These are phyloP conservation scores for Nidularia sp. DNA, from an alignment of 768 basidiomycete species.

Conservation along the genomic window DNA sequence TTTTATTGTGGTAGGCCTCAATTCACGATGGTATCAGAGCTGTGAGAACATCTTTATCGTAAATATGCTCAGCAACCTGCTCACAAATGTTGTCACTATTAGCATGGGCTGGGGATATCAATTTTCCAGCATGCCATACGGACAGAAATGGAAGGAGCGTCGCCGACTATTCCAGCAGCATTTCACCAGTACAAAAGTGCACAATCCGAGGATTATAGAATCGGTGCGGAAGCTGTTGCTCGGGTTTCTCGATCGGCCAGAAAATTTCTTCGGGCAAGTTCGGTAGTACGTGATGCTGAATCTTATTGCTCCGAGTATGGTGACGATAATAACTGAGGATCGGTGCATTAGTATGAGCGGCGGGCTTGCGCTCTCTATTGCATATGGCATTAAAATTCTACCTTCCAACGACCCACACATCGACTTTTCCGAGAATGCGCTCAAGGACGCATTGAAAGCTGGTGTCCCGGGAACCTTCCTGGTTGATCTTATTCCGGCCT, in stretches of 20 bases:
- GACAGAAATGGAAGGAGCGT: background rate
- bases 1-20: background rate
- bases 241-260: no score
- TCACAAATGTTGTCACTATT: no score
- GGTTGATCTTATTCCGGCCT: slow-evolving; percentile 28
- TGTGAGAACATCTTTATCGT: no score
- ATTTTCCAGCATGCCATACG: background rate
- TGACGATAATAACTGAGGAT: no score
- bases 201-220: background rate
- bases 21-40: background rate
- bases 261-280: background rate
- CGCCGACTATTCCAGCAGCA: background rate
- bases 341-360: background rate
- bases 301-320: no score
- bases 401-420: no score
- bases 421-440: no score
- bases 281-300: background rate
- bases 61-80: no score
- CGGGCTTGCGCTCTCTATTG: slow-evolving; percentile 13
- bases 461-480: slow-evolving; percentile 14
- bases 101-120: background rate
- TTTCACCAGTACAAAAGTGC: no score
- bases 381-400: no score
- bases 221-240: no score
- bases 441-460: no score